These are phyloP conservation scores for Cyphellophora europaea DNA, from an alignment of 2,329 filamentous ascomycete species.

Conservation along the genomic window DNA sequence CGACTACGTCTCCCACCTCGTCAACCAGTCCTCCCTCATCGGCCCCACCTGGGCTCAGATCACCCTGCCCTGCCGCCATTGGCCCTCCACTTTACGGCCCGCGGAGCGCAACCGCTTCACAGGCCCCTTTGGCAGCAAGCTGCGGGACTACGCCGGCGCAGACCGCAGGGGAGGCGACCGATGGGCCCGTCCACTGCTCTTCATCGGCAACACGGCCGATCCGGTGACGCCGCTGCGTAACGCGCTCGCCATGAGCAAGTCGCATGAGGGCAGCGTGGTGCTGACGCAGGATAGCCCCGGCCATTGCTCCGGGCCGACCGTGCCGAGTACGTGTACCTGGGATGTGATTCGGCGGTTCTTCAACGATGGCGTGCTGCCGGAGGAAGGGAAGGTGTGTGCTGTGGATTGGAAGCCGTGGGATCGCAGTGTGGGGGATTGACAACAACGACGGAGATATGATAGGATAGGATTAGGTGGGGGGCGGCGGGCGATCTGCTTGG, in stretches of 20 bases:
- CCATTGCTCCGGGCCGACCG: slow-evolving; percentile 21
- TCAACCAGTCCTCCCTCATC: slow-evolving; percentile 14
- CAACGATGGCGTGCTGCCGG: slow-evolving; percentile 29
- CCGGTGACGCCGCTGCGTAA: slow-evolving; percentile 48
- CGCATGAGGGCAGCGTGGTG: slow-evolving; percentile 35
- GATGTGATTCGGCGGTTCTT: slow-evolving; percentile 31
- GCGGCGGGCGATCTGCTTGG: too few relatives aligned
- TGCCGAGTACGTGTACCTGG: slow-evolving; percentile 28
- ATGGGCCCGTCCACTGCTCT: slow-evolving; percentile 44
- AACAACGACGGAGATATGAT: background rate
- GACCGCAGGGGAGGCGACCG: slow-evolving; percentile 12
- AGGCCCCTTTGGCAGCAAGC: slow-evolving; percentile 21
- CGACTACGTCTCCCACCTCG: slow-evolving; percentile 10
- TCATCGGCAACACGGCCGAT: slow-evolving; percentile 48
- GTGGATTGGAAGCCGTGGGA: slow-evolving; percentile 27
- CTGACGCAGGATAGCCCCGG: slow-evolving; percentile 36
- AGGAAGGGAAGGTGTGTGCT: slow-evolving; percentile 25
- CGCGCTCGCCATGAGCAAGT: slow-evolving; percentile 25
- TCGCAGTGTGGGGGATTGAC: background rate
- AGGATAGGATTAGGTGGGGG: too few relatives aligned
- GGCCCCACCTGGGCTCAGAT: slow-evolving; percentile 27
- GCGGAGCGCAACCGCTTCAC: slow-evolving; percentile 25
- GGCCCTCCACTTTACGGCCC: slow-evolving; percentile 20
- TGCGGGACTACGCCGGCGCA: slow-evolving; percentile 16
- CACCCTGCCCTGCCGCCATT: slow-evolving; percentile 27